A percentile compares a stretch with the other conserved stretches of the same genome.
Conservation (phyloP, 352 stramenopile genomes). For the Globisporangium iwayamae region DNA sequence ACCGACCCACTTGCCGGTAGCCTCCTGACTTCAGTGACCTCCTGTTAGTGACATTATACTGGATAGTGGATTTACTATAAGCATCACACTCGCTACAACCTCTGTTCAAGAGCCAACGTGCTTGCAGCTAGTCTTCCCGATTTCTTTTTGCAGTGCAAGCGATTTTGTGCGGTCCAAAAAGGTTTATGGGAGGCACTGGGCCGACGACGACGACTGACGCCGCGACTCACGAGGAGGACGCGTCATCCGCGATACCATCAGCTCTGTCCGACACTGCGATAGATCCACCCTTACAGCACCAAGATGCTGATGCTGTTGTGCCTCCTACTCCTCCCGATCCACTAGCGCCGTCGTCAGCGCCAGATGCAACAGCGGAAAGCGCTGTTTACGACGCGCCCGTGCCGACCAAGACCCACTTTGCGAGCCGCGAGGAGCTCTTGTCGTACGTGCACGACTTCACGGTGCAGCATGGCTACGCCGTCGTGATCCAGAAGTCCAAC, state of each 20-base stretch:
- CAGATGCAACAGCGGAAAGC: background rate
- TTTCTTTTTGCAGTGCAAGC: no score
- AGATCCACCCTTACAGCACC: background rate
- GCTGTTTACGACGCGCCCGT: background rate
- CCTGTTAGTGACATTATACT: no score
- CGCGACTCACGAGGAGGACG: background rate
- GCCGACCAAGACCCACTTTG: conserved; percentile 24
- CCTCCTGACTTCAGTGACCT: no score
- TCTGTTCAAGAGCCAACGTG: no score
- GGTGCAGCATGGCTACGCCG: conserved; percentile 34
- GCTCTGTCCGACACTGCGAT: conserved; percentile 4
- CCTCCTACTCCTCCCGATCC: background rate
- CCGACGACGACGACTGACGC: background rate
- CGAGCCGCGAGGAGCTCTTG: conserved; percentile 34
- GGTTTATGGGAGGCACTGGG: no score
- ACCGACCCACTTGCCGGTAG: no score
- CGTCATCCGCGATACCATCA: conserved; percentile 5
- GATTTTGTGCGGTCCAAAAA: no score
- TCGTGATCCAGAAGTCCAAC: conserved; percentile 49
- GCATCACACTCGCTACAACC: no score
- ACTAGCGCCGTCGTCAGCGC: background rate
- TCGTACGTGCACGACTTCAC: conserved; percentile 34
- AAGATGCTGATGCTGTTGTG: background rate
- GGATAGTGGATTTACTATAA: no score
- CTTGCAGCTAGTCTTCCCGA: no score